Evolutionary conservation across 1,284 basidiomycete species (phyloP), one percentile per base, ranked within the genome.

Genomic region (Pyrrhoderma lamaoense): DNA sequence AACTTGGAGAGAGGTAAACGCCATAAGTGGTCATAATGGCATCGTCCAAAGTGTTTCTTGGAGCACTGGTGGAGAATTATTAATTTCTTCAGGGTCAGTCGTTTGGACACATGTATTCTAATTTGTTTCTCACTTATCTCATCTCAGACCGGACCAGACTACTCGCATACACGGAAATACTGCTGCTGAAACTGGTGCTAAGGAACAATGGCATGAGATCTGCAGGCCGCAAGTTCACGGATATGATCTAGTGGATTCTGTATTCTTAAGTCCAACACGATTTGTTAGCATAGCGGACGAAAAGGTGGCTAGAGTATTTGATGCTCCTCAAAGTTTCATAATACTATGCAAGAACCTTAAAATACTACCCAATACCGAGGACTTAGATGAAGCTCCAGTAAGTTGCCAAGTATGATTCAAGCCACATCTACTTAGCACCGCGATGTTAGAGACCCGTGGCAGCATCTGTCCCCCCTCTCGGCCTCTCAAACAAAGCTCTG

Each of bases 221-320:
- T 79, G 79, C 23, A 81, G 93, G 14, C 93, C 93, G 21, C 93
- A 98, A 66, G 83, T 95, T 16, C 93, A 98, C 66, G 93, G 93
- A 3, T 96, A 97, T 65, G 92, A 96, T 62, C 72, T 96, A 42
- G 73, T 93, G n/a, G 84, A 84, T 54, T 83, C 79, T 1, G 79
- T 76, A 2, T 93, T 92, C 66, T 74, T 96, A 40, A 74, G 77
- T 53, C 70, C 87, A 0, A 70, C 92, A 40, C 80, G 79, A 19
- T 92, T 95, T 61, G 84, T 84, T 14, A 93, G 89, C 59, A 82
- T 89, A 42, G 89, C 90, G 7, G 93, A 97, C 61, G 93, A 97
- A 67, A 96, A 96, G 66, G 90, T 95, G 13, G 79, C 82, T 8
- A 80, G 93, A 42, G 81, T 95, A 1, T 97, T 97, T 59, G 91